Percentiles rank a stretch among this genome's conserved stretches.
These are phyloP conservation scores for Cichorium intybus DNA, from an alignment of 140 eudicot species.

Conservation along the genomic window DNA sequence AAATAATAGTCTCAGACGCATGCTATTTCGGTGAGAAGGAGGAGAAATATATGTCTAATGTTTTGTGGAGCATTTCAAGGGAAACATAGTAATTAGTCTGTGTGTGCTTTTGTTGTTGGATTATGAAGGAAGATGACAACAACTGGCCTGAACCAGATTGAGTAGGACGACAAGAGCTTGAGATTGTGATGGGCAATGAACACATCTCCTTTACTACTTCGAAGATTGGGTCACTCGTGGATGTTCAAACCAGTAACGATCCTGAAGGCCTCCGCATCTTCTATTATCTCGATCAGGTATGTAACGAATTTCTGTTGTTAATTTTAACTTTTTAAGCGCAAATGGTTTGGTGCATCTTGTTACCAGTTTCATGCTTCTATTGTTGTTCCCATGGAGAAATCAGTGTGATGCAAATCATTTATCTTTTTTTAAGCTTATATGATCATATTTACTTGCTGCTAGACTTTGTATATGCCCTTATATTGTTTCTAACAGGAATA, in stretches of 20 bases:
- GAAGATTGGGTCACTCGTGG: conserved; percentile 89
- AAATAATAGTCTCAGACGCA: no score
- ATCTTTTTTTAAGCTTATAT: no score
- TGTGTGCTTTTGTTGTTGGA: conserved; percentile 42
- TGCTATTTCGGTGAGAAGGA: no score
- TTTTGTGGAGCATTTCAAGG: background rate
- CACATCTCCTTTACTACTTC: conserved; percentile 86
- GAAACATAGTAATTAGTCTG: background rate
- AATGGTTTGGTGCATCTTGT: no score
- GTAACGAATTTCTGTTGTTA: background rate
- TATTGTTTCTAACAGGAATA: background rate
- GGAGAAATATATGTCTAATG: background rate
- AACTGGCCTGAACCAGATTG: conserved; percentile 97
- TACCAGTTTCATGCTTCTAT: background rate
- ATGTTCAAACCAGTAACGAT: conserved; percentile 84
- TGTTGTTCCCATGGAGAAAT: background rate
- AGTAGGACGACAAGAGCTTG: conserved; percentile 91
- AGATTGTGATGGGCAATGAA: conserved; percentile 94
- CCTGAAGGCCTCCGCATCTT: conserved; percentile 90
- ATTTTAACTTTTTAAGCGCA: no score
- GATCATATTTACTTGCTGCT: no score
- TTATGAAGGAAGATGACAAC: conserved; percentile 94
- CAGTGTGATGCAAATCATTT: no score
- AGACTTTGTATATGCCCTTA: background rate
- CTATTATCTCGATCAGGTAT: conserved; percentile 89